These are phyloP conservation scores for Aspergillus diversus DNA, from an alignment of 495 filamentous ascomycete genomes.

Conservation along the genomic window DNA sequence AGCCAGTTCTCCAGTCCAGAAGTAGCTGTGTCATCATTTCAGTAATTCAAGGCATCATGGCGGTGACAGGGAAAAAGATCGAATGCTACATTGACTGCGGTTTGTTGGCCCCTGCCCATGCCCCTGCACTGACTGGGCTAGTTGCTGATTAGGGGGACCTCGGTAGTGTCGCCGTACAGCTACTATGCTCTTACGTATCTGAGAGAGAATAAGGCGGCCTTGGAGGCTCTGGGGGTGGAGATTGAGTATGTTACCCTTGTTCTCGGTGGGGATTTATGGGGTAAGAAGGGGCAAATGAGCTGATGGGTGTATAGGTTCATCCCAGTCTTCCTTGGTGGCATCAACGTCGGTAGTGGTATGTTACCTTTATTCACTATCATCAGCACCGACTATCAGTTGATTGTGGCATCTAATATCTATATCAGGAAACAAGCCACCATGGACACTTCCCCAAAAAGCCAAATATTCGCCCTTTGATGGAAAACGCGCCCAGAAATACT, in stretches of 20 bases:
- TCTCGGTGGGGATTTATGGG: not conserved
- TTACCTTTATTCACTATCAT: not conserved
- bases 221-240: conserved; percentile 60
- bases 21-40: too few species aligned
- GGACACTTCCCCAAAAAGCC: conserved; percentile 69
- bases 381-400: not conserved
- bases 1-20: too few species aligned
- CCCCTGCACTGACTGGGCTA: not conserved
- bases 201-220: conserved; percentile 51
- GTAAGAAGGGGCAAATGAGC: not conserved
- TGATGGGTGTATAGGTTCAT: conserved; percentile 50
- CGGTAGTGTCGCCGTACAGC: conserved; percentile 68
- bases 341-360: conserved; percentile 66
- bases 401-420: conserved; percentile 5
- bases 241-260: conserved; percentile 53
- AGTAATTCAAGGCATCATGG: not conserved
- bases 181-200: conserved; percentile 66
- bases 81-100: conserved; percentile 64
- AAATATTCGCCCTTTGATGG: conserved; percentile 57
- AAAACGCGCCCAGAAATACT: conserved; percentile 57
- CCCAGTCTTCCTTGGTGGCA: conserved; percentile 74
- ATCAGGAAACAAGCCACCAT: conserved; percentile 73
- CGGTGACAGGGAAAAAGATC: conserved; percentile 59
- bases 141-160: not conserved
- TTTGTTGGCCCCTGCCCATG: conserved; percentile 28